phyloP scores from a whole-genome alignment of 2,329 filamentous ascomycete species.

The Ophiognomonia clavigignenti-juglandacearum region DNA sequence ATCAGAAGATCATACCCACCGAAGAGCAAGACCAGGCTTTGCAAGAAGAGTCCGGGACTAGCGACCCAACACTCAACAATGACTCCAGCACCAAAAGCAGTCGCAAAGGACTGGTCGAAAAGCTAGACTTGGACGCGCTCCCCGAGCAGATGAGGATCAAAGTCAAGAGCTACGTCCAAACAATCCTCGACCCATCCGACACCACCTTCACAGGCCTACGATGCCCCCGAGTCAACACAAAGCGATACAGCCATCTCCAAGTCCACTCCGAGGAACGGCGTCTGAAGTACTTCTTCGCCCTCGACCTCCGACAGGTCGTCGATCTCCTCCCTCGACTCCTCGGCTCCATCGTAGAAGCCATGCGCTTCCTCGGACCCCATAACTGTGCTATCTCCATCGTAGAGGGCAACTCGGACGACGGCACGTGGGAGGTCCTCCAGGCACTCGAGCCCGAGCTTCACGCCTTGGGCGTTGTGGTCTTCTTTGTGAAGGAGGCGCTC shows the following conservation, averaged over 20 bases:
- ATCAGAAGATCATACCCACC: no score
- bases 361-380: slow-evolving; percentile 36
- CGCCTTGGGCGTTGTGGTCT: slow-evolving; percentile 33
- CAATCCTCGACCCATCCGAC: neutral
- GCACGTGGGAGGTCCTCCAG: slow-evolving; percentile 44
- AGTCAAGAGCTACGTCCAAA: neutral
- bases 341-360: slow-evolving; percentile 36
- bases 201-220: neutral
- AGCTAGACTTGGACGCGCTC: neutral
- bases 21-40: no score
- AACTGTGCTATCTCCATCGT: slow-evolving; percentile 39
- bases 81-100: no score
- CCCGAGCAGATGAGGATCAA: neutral
- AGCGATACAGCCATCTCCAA: neutral
- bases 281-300: slow-evolving; percentile 37
- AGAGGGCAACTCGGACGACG: slow-evolving; percentile 39
- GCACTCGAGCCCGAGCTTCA: slow-evolving; percentile 35
- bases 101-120: no score
- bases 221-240: neutral
- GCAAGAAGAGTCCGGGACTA: no score
- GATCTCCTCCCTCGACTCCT: slow-evolving; percentile 40
- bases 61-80: no score
- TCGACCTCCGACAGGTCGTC: slow-evolving; percentile 40
- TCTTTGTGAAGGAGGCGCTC: slow-evolving; percentile 30
- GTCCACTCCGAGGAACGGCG: neutral